Evolutionary conservation across 768 basidiomycete species (phyloP).

Genomic region (Rhizopogon sp.): DNA sequence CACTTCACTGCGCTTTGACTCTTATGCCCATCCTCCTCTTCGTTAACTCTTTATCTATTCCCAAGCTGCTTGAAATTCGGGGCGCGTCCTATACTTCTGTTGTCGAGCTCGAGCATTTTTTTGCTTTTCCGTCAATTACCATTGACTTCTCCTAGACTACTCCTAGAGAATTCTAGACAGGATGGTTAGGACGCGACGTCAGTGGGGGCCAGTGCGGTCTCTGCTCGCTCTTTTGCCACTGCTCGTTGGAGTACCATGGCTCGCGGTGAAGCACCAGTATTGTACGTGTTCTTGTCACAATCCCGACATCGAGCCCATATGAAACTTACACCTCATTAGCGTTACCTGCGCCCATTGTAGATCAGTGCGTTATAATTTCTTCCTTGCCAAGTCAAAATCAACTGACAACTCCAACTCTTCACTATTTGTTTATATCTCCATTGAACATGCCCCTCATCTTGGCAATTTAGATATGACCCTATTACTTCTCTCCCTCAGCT

Average conservation of each 20-base stretch:
- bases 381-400: not conserved
- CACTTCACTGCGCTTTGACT: too few species aligned
- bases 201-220: conserved; percentile 60
- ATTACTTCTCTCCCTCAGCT: conserved; percentile 59
- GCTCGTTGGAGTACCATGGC: conserved; percentile 43
- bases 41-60: too few species aligned
- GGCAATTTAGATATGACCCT: conserved; percentile 34
- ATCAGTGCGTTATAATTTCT: conserved; percentile 35
- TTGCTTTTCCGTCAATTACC: not conserved
- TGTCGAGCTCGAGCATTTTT: not conserved
- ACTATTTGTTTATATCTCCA: not conserved
- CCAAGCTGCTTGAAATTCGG: too few species aligned
- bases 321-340: conserved; percentile 26
- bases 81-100: not conserved
- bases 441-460: conserved; percentile 9
- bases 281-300: conserved; percentile 28
- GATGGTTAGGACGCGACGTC: conserved; percentile 5
- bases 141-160: not conserved
- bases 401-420: not conserved
- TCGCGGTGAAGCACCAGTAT: conserved; percentile 44
- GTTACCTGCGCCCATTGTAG: conserved; percentile 52
- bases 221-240: conserved; percentile 50
- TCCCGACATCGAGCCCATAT: not conserved
- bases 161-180: too few species aligned
- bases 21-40: too few species aligned